Base-by-base conservation (phyloP, 345 rosid species). In the Odontarrhena argentea region DNA sequence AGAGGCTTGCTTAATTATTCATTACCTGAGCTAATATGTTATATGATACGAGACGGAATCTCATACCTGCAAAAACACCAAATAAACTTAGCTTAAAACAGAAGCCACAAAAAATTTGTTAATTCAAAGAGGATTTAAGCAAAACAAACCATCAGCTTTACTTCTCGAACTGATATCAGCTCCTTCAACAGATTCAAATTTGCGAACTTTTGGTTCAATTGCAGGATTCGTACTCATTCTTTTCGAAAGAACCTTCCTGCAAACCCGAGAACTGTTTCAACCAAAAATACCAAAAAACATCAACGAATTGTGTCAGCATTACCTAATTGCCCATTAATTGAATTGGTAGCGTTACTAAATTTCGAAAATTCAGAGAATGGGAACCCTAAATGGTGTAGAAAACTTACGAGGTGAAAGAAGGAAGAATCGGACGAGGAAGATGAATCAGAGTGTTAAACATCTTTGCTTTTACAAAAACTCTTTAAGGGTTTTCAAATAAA, bases 11-110 rank as follows among this genome's bases (percentile, higher is more conserved):
- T 30, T 25, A 34, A 46, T 9, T 2, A 48, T 38, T 10, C 0
- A 61, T 32, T 69, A 83, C 94, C 94, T 87, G 91, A 66, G 94
- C 91, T 70, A 87, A 77, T 32, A 87, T 78, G 72, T 87, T 87
- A 51, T 85, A 87, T 3, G 95, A 85, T 38, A 84, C 82, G 11
- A 87, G 84, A 63, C 86, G 69, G 69, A 87, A 79, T 82, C 67
- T 85, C 71, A 84, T 28, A 15, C 88, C 85, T 86, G 76, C 30
- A 75, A 74, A 18, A 28, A 37, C 35, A 60, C 35, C 9, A 3
- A 49, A 43, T 25, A 0, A 32, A 32, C 6, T 32, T 32, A 32
- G 7, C 36, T 6, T 28, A 28, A 2, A 28, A 28, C 5, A 28
- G n/a, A 64, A 38, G 54, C 9, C 9, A 63, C 48, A 18, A 53